These are phyloP conservation scores for Boletus insuetus DNA, from an alignment of 768 basidiomycete genomes.

Conservation along the genomic window DNA sequence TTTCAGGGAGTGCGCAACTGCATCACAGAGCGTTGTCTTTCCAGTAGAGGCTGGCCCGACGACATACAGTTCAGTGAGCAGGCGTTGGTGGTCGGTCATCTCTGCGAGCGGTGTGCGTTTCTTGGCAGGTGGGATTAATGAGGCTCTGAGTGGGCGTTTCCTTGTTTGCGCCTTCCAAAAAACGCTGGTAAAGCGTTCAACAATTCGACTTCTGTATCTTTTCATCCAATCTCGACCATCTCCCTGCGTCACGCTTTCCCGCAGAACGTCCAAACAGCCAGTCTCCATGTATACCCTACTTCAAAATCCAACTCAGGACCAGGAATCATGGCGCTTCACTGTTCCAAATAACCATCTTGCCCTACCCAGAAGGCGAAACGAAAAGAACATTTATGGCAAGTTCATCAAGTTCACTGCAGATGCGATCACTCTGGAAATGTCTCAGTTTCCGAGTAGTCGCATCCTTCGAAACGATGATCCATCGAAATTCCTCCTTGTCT, in stretches of 20 bases:
- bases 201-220: slow-evolving; percentile 1
- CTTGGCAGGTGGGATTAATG: slow-evolving; percentile 20
- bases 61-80: slow-evolving; percentile 37
- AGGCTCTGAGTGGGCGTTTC: slow-evolving; percentile 3
- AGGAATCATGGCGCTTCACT: slow-evolving; percentile 51
- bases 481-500: slow-evolving; percentile 52
- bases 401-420: slow-evolving; percentile 49
- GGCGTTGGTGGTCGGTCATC: slow-evolving; percentile 16
- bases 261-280: not conserved
- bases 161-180: slow-evolving; percentile 9
- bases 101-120: not conserved
- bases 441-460: slow-evolving; percentile 53
- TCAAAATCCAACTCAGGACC: slow-evolving; percentile 44
- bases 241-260: not conserved
- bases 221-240: not conserved
- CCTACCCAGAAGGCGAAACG: slow-evolving; percentile 24
- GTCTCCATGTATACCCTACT: slow-evolving; percentile 32
- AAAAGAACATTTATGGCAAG: slow-evolving; percentile 40
- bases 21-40: slow-evolving; percentile 66
- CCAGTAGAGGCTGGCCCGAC: slow-evolving; percentile 63
- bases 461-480: slow-evolving; percentile 57
- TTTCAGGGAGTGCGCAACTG: slow-evolving; percentile 42
- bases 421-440: slow-evolving; percentile 49
- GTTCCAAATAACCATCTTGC: slow-evolving; percentile 32
- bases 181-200: not conserved